Base-by-base conservation (phyloP, 2,329 filamentous ascomycete genomes). In the Lasiodiplodia sp. region DNA sequence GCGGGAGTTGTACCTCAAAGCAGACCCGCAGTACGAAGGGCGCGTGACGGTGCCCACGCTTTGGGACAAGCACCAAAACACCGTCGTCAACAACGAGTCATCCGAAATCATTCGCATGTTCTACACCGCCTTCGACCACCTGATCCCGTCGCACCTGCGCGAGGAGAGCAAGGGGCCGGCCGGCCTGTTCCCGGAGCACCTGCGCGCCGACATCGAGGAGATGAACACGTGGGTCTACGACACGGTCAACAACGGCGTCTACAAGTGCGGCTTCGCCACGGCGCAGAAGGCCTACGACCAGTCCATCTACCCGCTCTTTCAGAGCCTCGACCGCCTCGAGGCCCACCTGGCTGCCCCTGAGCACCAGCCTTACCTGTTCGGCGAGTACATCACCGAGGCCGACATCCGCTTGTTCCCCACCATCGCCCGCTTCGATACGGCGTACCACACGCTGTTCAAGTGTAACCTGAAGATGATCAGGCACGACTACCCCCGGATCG, bases 21-120 rank as follows among this genome's bases (percentile, higher is more conserved):
- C 86, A 7, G 87, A 94, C 73, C 85, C 88, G 2, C 58, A 71
- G 10, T 78, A 78, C 60, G 72, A 70, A 12, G 76, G 77, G 16
- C 86, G 93, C n/a, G 93, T 93, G 77, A 96, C 92, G 0, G 92
- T 97, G 23, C 93, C 93, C 0, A 87, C 92, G 31, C 83, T 97
- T 62, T 92, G 88, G 83, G 90, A 92, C 72, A 90, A 88, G 76
- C 87, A 90, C 76, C 83, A 83, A 51, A 73, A 73, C 47, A 73
- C 71, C 8, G 75, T 78, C 51, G 76, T 78, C 28, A 77, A 68
- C 68, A 78, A 78, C 67, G 76, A 78, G 57, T 76, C 74, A 11
- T 76, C 75, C 58, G 76, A 78, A 51, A 77, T 78, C 55, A 77
- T 77, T 25, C 74, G 76, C 21, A 78, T 78, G 71, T 73, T 78